A percentile compares a stretch with the other conserved stretches of the same genome.
Conservation (phyloP, 306 rosid species). For the Malus fusca region DNA sequence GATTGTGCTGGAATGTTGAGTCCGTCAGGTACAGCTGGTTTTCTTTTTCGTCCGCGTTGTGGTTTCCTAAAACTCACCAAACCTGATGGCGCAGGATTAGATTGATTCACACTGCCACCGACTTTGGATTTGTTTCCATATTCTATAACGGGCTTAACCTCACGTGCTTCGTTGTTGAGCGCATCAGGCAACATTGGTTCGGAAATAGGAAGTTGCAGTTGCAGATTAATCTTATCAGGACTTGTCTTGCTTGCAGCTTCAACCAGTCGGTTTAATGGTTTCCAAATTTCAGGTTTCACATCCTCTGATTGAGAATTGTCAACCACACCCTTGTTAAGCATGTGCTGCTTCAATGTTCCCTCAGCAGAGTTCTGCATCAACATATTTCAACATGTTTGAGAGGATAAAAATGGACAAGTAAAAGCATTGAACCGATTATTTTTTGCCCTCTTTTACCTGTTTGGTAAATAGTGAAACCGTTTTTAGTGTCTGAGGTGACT, state of each 20-base stretch:
- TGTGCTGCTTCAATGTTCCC: conserved; percentile 20
- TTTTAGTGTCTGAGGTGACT: conserved; percentile 2
- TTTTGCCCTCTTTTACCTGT: conserved; percentile 24
- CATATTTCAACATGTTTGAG: not conserved
- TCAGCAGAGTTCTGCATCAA: conserved; percentile 29
- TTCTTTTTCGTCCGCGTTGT: conserved; percentile 11
- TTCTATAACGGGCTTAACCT: not conserved
- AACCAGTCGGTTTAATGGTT: conserved; percentile 22
- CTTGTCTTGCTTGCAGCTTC: conserved; percentile 22
- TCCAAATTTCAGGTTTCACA: conserved; percentile 13
- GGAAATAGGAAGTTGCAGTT: conserved; percentile 2
- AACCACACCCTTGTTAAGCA: conserved; percentile 5
- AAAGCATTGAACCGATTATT: not conserved
- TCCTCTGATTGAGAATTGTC: conserved; percentile 14
- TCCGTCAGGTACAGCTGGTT: conserved; percentile 13
- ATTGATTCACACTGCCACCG: conserved; percentile 8
- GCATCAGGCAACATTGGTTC: conserved; percentile 12
- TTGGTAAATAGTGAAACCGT: conserved; percentile 2
- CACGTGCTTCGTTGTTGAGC: conserved; percentile 11
- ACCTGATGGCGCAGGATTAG: conserved; percentile 10
- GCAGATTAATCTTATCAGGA: conserved; percentile 1
- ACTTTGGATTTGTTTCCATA: conserved; percentile 3
- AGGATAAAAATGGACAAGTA: not conserved
- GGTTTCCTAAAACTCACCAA: conserved; percentile 11
- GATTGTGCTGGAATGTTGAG: conserved; percentile 28